phyloP scores from a whole-genome alignment of 306 rosid genomes.

The Astragalus glycyphyllos region DNA sequence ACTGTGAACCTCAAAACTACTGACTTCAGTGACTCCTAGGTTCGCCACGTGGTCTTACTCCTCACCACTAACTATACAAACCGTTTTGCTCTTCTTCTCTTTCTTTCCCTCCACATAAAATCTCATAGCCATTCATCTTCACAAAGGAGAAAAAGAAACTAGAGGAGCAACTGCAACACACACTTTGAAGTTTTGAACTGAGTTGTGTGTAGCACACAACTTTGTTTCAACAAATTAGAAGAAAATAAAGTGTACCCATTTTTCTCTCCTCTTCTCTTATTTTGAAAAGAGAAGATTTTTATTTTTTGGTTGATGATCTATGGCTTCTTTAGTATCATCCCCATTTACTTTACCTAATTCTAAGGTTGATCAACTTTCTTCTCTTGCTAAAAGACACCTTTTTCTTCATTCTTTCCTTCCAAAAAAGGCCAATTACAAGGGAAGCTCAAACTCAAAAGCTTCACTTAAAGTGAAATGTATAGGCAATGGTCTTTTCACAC shows the following conservation, averaged over 20 bases:
- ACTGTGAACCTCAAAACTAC: conserved; percentile 29
- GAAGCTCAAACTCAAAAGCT: conserved; percentile 47
- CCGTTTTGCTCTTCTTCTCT: conserved; percentile 36
- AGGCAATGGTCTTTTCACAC: conserved; percentile 96
- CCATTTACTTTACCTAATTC: conserved; percentile 70
- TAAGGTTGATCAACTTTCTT: conserved; percentile 69
- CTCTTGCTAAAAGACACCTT: conserved; percentile 68
- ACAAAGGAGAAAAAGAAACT: background rate
- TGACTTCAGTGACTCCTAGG: conserved; percentile 27
- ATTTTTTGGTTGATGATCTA: conserved; percentile 46
- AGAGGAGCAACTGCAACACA: background rate
- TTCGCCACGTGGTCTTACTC: conserved; percentile 60
- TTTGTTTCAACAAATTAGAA: conserved; percentile 7
- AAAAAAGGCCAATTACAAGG: conserved; percentile 50
- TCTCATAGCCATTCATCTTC: conserved; percentile 25
- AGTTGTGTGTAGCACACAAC: conserved; percentile 21
- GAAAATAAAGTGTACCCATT: conserved; percentile 23
- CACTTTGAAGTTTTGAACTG: conserved; percentile 29
- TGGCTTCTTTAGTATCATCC: conserved; percentile 86
- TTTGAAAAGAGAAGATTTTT: conserved; percentile 42
- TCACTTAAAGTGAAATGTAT: conserved; percentile 68
- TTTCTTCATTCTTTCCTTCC: conserved; percentile 94
- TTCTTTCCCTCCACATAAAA: conserved; percentile 41
- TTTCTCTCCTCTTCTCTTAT: conserved; percentile 17
- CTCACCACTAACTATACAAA: conserved; percentile 56